These are phyloP conservation scores for Pontederia paniculata DNA, from an alignment of 176 grass and related monocot genomes.

Conservation along the genomic window DNA sequence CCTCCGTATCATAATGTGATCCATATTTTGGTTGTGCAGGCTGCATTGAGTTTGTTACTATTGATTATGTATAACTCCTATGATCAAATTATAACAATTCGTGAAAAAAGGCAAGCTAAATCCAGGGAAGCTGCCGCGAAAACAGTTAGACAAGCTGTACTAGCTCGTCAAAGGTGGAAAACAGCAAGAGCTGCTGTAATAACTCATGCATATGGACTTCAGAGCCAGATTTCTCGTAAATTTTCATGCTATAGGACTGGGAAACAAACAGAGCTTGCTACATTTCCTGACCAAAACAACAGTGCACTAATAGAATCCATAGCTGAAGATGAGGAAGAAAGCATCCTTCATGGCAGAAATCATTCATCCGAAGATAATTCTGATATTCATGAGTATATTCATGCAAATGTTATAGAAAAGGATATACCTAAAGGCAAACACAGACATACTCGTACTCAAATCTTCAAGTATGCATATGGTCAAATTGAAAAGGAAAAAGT, in stretches of 20 bases:
- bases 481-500: constrained; percentile 38
- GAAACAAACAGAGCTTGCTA: constrained; percentile 16
- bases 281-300: constrained; percentile 16
- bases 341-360: neutral
- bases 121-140: constrained; percentile 56
- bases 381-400: neutral
- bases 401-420: constrained; percentile 19
- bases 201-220: constrained; percentile 13
- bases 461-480: constrained; percentile 40
- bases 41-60: constrained; percentile 31
- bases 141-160: constrained; percentile 36
- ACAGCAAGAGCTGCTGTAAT: constrained; percentile 35
- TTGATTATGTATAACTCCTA: constrained; percentile 64
- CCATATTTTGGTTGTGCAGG: constrained; percentile 19
- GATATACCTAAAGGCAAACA: constrained; percentile 9
- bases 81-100: constrained; percentile 38
- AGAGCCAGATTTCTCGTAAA: constrained; percentile 14
- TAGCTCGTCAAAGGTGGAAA: constrained; percentile 59
- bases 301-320: constrained; percentile 23
- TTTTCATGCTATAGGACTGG: neutral
- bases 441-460: constrained; percentile 33
- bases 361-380: constrained; percentile 10
- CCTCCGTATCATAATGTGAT: too few relatives aligned
- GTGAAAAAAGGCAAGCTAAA: constrained; percentile 30
- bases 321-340: constrained; percentile 2